Conservation (phyloP, 305 asterid species). For the Fraxinus platypoda region DNA sequence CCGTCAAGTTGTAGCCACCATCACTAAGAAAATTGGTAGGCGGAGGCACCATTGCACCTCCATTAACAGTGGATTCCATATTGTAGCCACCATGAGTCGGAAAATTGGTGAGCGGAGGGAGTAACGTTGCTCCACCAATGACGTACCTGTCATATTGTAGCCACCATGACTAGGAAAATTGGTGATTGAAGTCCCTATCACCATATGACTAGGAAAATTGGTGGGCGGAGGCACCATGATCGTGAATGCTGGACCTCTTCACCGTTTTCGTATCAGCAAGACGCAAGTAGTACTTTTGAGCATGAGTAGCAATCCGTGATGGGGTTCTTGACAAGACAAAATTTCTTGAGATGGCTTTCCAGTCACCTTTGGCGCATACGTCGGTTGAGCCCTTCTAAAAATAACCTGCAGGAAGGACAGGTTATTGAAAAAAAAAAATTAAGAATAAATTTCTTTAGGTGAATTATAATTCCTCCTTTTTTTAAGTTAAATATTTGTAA, state of each 20-base stretch:
- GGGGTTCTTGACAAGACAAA: constrained; percentile 11
- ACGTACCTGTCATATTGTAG: background rate
- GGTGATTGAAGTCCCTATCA: background rate
- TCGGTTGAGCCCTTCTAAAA: background rate
- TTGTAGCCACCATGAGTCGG: too few species aligned
- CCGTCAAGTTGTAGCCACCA: background rate
- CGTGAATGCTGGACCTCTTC: constrained; percentile 12
- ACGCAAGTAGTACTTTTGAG: constrained; percentile 8
- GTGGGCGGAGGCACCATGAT: background rate
- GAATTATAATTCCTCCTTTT: too few species aligned
- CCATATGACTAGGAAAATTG: too few species aligned
- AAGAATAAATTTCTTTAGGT: too few species aligned
- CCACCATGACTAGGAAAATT: background rate
- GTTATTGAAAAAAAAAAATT: too few species aligned
- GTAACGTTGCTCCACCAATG: background rate
- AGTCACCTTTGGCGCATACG: constrained; percentile 5
- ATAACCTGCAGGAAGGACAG: background rate
- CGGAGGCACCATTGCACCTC: background rate
- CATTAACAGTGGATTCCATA: too few species aligned
- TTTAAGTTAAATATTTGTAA: too few species aligned
- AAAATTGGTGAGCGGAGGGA: too few species aligned
- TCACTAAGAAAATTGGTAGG: background rate
- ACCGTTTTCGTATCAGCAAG: background rate
- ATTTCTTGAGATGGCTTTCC: constrained; percentile 9
- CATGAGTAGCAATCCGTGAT: constrained; percentile 4